Percentiles rank a stretch among this genome's conserved stretches.
These are phyloP conservation scores for Ogataea paradorogensis DNA, from an alignment of 805 yeast species.

Conservation along the genomic window DNA sequence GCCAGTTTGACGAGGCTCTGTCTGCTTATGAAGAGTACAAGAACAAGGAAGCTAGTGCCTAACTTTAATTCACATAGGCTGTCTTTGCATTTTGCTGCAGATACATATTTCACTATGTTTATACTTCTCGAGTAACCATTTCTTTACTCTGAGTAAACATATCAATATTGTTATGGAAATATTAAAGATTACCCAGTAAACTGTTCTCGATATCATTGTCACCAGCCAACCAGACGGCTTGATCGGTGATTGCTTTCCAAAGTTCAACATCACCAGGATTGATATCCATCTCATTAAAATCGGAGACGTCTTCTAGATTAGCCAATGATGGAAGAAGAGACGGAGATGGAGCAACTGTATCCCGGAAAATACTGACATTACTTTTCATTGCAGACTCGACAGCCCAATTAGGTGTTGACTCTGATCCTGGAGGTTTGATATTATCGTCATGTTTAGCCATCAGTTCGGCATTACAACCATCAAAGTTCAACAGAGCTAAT, in stretches of 20 bases:
- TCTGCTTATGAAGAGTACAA: conserved; percentile 91
- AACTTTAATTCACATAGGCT: conserved; percentile 1
- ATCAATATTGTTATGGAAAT: neutral
- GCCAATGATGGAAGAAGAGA: conserved; percentile 31
- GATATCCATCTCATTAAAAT: conserved; percentile 32
- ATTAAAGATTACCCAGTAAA: conserved; percentile 13
- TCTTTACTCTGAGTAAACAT: neutral
- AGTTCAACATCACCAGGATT: conserved; percentile 48
- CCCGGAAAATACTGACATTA: neutral
- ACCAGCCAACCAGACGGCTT: conserved; percentile 68
- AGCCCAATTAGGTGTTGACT: conserved; percentile 14
- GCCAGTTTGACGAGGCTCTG: conserved; percentile 91
- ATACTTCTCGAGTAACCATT: conserved; percentile 8
- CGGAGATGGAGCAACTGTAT: neutral
- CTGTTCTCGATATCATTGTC: conserved; percentile 40
- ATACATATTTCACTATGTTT: conserved; percentile 1
- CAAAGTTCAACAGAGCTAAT: conserved; percentile 63
- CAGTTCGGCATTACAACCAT: conserved; percentile 58
- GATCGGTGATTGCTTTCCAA: conserved; percentile 77
- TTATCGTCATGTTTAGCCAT: conserved; percentile 58
- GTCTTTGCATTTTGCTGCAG: conserved; percentile 11
- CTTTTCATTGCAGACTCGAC: neutral
- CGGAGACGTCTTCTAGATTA: conserved; percentile 34
- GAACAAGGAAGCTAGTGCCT: conserved; percentile 39
- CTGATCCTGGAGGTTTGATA: conserved; percentile 22